Percentiles rank a stretch among this genome's conserved stretches.
phyloP scores from a whole-genome alignment of 2,329 filamentous ascomycete genomes.

The Sarocladium strictum region DNA sequence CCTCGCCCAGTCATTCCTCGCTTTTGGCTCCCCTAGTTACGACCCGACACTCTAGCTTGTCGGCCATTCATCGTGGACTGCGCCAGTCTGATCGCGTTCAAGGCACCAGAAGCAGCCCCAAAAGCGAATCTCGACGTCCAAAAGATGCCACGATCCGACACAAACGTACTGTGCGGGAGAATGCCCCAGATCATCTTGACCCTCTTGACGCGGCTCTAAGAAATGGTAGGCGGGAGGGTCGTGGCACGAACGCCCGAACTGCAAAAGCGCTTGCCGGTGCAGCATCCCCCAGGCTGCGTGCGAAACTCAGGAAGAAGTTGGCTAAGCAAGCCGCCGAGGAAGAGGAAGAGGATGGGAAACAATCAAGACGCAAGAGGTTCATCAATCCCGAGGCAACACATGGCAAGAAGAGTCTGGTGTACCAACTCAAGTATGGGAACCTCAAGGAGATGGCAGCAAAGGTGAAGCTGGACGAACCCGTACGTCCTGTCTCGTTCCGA shows the following conservation, averaged over 20 bases:
- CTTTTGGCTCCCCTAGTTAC: slow-evolving; percentile 3
- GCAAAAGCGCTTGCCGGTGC: slow-evolving; percentile 23
- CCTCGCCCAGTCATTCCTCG: background rate
- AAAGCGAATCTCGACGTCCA: slow-evolving; percentile 9
- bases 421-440: slow-evolving; percentile 42
- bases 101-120: background rate
- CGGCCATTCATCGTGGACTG: slow-evolving; percentile 64
- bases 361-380: slow-evolving; percentile 46
- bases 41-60: slow-evolving; percentile 38
- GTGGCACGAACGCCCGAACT: slow-evolving; percentile 13
- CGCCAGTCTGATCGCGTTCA: slow-evolving; percentile 38
- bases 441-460: slow-evolving; percentile 25
- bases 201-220: background rate
- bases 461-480: slow-evolving; percentile 11
- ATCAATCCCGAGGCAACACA: slow-evolving; percentile 41
- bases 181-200: background rate
- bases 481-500: background rate
- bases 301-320: slow-evolving; percentile 48
- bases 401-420: slow-evolving; percentile 52
- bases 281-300: slow-evolving; percentile 25
- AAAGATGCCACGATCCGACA: background rate
- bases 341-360: slow-evolving; percentile 26
- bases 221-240: background rate
- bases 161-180: background rate
- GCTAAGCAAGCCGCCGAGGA: slow-evolving; percentile 32